Conservation (phyloP, 768 basidiomycete species). For the Pholiota conissans region DNA sequence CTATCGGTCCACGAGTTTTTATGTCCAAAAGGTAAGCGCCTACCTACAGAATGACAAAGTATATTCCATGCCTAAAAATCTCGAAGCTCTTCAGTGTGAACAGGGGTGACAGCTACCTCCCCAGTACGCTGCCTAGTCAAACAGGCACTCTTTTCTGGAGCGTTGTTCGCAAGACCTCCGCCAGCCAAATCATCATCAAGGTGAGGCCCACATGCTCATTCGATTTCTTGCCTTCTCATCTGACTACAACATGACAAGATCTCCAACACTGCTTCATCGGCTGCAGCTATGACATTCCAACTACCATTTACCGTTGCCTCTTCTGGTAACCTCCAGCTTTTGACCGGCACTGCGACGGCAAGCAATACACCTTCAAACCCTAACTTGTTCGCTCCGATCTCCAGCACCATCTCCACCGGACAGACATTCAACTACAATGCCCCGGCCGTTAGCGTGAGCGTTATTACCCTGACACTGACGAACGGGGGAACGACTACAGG, state of each 20-base stretch:
- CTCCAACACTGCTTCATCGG: constrained; percentile 45
- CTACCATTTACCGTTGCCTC: constrained; percentile 53
- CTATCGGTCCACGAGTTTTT: constrained; percentile 62
- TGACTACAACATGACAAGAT: constrained; percentile 34
- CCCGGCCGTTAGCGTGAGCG: constrained; percentile 43
- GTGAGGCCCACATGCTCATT: constrained; percentile 21
- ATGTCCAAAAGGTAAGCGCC: constrained; percentile 67
- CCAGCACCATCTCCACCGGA: constrained; percentile 42
- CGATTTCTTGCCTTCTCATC: not conserved
- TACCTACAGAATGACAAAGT: not conserved
- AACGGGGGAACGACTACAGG: not conserved
- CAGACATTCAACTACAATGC: constrained; percentile 56
- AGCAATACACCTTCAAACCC: constrained; percentile 60
- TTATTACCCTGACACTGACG: constrained; percentile 28
- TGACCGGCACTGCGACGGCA: constrained; percentile 47
- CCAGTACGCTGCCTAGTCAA: constrained; percentile 54
- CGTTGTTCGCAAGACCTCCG: constrained; percentile 41
- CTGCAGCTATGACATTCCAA: constrained; percentile 46
- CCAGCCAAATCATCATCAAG: constrained; percentile 57
- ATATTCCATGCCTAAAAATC: not conserved
- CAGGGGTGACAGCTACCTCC: constrained; percentile 61
- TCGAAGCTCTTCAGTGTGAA: constrained; percentile 62
- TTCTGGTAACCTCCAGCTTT: constrained; percentile 45
- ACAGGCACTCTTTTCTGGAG: constrained; percentile 63
- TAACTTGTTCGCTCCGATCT: constrained; percentile 45